Evolutionary conservation across 75 land plant genomes (phyloP).

Genomic region (Picea glauca): DNA sequence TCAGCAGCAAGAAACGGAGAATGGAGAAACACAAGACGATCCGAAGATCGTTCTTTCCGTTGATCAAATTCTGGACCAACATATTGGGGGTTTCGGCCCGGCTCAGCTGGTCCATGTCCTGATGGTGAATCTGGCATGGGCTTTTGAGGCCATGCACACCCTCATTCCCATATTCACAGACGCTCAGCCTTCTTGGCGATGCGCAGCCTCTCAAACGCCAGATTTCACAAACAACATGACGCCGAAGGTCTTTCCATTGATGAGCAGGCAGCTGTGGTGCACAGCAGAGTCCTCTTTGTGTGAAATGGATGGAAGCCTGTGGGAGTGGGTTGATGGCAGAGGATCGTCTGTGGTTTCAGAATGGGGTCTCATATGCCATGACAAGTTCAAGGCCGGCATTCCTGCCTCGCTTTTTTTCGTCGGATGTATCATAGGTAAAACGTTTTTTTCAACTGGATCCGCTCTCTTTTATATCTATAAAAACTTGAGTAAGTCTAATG

Average conservation of each 20-base stretch:
- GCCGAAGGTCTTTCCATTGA: no score
- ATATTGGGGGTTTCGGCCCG: constrained; percentile 35
- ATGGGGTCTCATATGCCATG: constrained; percentile 61
- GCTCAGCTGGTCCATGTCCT: constrained; percentile 40
- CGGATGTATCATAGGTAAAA: background rate
- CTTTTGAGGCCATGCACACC: constrained; percentile 42
- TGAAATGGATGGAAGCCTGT: background rate
- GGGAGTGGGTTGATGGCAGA: constrained; percentile 16
- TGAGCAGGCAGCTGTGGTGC: background rate
- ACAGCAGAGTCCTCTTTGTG: constrained; percentile 10
- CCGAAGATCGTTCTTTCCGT: background rate
- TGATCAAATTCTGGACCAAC: constrained; percentile 31
- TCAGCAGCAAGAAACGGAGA: no score
- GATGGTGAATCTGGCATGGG: constrained; percentile 36
- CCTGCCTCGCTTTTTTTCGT: constrained; percentile 43
- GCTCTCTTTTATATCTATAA: no score
- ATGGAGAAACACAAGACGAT: no score
- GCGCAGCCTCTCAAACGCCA: background rate
- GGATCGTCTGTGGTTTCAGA: constrained; percentile 62
- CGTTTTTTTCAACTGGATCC: no score
- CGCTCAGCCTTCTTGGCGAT: no score
- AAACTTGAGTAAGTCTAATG: no score
- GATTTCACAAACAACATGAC: background rate
- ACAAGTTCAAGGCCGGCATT: constrained; percentile 33
- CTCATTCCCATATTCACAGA: constrained; percentile 47